Base-by-base conservation (phyloP, 2,329 filamentous ascomycete species). In the Aspergillus ustus region DNA sequence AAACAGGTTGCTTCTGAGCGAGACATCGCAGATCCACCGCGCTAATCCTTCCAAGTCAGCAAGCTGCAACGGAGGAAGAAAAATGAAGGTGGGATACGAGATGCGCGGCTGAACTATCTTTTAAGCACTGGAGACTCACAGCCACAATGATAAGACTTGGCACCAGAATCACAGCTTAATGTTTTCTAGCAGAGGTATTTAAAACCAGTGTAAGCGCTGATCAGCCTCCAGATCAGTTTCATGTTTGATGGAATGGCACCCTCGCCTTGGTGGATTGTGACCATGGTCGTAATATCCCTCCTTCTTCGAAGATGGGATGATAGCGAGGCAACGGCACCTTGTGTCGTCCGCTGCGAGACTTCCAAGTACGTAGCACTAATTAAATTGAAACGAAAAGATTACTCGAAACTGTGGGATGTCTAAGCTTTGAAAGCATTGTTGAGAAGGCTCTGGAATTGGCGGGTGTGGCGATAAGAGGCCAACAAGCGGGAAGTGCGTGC, bases 381-480 rank as follows among this genome's bases (percentile, higher is more conserved):
- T 11, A 40, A 15, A 40, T 40, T 15, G 11, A 40, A 5, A 40
- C 3, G 6, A 15, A 40, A 40, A 5, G 11, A 40, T 15, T 11
- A 40, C 13, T 40, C 15, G 13, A 40, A 40, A 40, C 15, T 11
- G 34, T 17, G 13, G 9, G 34, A 40, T 40, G 11, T 37, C 11
- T 2, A 15, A 40, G 34, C 8, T 40, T 40, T 40, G 34, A 40
- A 51, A 31, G 25, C 11, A 31, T 29, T n/a, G 22, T 29, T 31
- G 48, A 50, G 29, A 25, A 50, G 19, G 15, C 25, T 29, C 25
- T 40, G 15, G 34, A 40, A 40, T 40, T 40, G 34, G 4, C 4
- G 57, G 53, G 52, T 4, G 61, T 63, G 52, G 57, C 57, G 52
- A 44, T 29, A 62, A 40, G 34, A 4, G 9, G 11, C 11, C 9